Evolutionary conservation across 306 rosid species (phyloP).

Genomic region (Quercus agrifolia): DNA sequence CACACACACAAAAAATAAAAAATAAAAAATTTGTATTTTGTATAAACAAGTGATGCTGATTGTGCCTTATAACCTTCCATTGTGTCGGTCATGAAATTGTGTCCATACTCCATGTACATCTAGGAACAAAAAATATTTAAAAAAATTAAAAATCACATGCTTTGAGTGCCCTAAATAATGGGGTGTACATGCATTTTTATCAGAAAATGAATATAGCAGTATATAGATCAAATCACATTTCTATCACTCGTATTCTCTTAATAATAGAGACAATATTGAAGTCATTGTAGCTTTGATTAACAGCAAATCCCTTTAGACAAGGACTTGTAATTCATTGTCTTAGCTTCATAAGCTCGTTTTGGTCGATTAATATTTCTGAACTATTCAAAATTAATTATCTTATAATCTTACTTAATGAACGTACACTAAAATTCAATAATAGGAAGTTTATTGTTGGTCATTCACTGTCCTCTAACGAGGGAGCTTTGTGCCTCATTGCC

Average conservation of each 20-base stretch:
- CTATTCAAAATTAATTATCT: no score
- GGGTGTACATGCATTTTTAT: not conserved
- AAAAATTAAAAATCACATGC: constrained; percentile 29
- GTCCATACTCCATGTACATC: constrained; percentile 1
- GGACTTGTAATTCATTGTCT: not conserved
- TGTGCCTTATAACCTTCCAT: not conserved
- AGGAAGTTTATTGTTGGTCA: constrained; percentile 1
- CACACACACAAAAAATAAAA: not conserved
- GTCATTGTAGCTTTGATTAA: not conserved
- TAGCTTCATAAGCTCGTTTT: not conserved
- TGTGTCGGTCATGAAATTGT: constrained; percentile 41
- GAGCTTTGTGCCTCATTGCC: not conserved
- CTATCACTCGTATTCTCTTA: no score
- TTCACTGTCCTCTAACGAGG: not conserved
- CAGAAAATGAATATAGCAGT: not conserved
- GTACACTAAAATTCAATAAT: not conserved
- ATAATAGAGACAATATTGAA: no score
- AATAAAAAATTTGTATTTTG: not conserved
- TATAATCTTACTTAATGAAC: no score
- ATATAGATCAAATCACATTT: not conserved
- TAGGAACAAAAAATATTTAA: no score
- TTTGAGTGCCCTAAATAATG: constrained; percentile 20
- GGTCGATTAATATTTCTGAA: not conserved
- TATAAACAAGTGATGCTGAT: not conserved
- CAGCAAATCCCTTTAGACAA: constrained; percentile 8